Evolutionary conservation across 208 protist genomes (phyloP).

Genomic region (Trypanosoma cruzi): DNA sequence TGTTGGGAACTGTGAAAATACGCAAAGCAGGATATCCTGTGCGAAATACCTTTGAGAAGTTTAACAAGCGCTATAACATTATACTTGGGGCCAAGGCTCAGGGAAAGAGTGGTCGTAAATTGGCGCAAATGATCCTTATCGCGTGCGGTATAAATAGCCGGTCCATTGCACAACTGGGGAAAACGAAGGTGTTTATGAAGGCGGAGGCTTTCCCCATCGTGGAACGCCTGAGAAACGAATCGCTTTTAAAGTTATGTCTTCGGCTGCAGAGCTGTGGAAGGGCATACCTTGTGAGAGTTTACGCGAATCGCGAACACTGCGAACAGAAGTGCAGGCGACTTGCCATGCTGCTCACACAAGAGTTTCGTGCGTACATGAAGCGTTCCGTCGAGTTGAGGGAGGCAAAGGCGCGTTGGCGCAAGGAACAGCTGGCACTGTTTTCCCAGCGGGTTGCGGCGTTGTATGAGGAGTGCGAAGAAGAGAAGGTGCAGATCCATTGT

Average conservation of each 20-base stretch:
- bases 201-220: slow-evolving; percentile 29
- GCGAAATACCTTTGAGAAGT: slow-evolving; percentile 37
- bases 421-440: slow-evolving; percentile 14
- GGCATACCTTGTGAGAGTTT: slow-evolving; percentile 8
- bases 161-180: slow-evolving; percentile 31
- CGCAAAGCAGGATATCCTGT: slow-evolving; percentile 41
- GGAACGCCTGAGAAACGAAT: slow-evolving; percentile 25
- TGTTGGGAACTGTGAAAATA: slow-evolving; percentile 49
- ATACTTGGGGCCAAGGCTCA: slow-evolving; percentile 16
- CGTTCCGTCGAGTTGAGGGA: slow-evolving; percentile 26
- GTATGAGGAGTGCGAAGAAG: background rate
- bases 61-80: slow-evolving; percentile 40
- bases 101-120: slow-evolving; percentile 13
- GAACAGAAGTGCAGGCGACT: slow-evolving; percentile 11
- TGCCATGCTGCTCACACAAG: slow-evolving; percentile 13
- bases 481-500: slow-evolving; percentile 1
- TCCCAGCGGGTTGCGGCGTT: background rate
- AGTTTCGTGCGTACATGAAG: slow-evolving; percentile 25
- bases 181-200: slow-evolving; percentile 51
- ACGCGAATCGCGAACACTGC: slow-evolving; percentile 15
- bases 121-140: slow-evolving; percentile 19
- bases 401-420: slow-evolving; percentile 20
- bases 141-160: slow-evolving; percentile 17
- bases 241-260: slow-evolving; percentile 23
- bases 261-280: slow-evolving; percentile 24